Percentiles rank a stretch among this genome's conserved stretches.
phyloP scores from a whole-genome alignment of 352 stramenopile genomes.

The Phytopythium chamaehyphon region DNA sequence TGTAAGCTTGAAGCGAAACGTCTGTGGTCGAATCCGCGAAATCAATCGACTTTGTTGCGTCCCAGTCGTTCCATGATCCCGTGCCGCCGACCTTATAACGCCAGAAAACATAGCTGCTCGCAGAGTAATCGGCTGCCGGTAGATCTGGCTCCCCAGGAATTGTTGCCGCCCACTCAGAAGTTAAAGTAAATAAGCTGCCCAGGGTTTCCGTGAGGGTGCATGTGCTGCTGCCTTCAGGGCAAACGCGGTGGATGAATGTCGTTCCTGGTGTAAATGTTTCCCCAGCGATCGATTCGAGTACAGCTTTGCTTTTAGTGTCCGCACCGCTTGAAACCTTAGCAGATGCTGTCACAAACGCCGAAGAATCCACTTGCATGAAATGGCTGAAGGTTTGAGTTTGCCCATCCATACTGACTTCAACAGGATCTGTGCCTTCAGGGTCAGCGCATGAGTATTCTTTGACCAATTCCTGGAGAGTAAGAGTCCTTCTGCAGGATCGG shows the following conservation, averaged over 20 bases:
- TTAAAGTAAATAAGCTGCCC: constrained; percentile 7
- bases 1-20: constrained; percentile 26
- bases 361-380: no score
- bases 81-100: constrained; percentile 25
- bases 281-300: no score
- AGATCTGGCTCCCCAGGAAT: neutral
- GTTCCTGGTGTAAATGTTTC: no score
- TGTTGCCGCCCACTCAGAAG: constrained; percentile 1
- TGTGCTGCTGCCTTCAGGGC: neutral
- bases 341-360: no score
- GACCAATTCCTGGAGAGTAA: no score
- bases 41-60: constrained; percentile 4
- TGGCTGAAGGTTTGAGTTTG: no score
- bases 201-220: neutral
- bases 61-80: constrained; percentile 10
- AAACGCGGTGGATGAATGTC: neutral
- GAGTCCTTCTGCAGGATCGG: no score
- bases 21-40: constrained; percentile 24
- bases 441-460: no score
- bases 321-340: no score
- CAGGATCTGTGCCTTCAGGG: no score
- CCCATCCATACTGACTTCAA: no score
- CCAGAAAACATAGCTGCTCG: constrained; percentile 33
- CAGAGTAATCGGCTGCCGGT: neutral
- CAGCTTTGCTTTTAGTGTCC: no score